Evolutionary conservation across 129 eudicot species (phyloP).

Genomic region (Helianthus annuus): HanXRQr2.0-SUNRISE NC_035441.2:110424547-110425046

Average conservation of each 20-base stretch:
- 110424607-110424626: too few species aligned
- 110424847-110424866: not conserved
- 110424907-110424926: not conserved
- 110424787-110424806: not conserved
- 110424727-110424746: too few species aligned
- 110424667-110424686: too few species aligned
- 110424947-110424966: not conserved
- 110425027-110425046: not conserved
- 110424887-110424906: slow-evolving; percentile 14
- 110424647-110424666: too few species aligned
- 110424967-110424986: not conserved
- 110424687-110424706: too few species aligned
- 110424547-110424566: too few species aligned
- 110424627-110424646: too few species aligned
- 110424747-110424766: not conserved
- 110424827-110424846: not conserved
- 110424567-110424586: too few species aligned
- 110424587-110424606: too few species aligned
- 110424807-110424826: not conserved
- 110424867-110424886: not conserved
- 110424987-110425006: not conserved
- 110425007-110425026: not conserved
- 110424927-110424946: not conserved
- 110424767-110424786: not conserved
- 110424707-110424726: too few species aligned